Evolutionary conservation across 176 grass and related monocot species (phyloP), one percentile per base, ranked within the genome.

Genomic region (Bothriochloa decipiens): DNA sequence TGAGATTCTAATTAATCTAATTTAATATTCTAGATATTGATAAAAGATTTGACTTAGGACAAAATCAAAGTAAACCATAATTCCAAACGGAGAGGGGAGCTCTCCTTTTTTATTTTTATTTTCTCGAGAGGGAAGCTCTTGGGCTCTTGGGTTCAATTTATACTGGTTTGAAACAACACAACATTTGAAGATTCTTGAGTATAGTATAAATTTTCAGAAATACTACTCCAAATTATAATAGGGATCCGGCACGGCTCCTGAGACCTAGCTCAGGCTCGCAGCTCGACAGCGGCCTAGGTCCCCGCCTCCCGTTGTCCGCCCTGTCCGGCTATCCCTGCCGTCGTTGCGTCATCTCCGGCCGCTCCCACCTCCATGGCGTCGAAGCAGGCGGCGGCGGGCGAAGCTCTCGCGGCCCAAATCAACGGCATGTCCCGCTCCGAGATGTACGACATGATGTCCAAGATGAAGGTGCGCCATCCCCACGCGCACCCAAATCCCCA

Each of bases 361-460:
- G 33, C 65, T 32, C 23, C 47, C 36, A 10, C 11, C 5, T 25
- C 58, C 61, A 98, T 99, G 96, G 88, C 89, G 15, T 82, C 91
- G 47, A 92, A 90, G 82, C 87, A 72, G 52, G 58, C 79, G 65
- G 76, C 83, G 43, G 87, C 77, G 29, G 89, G 89, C 71, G 89
- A 99, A 37, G 87, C 85, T 71, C 76, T 92, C 20, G 85, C 91
- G 53, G 83, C 89, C 45, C 91, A 93, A 49, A 90, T 98, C 83
- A 87, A 90, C 72, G 46, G 65, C 81, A 81, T 99, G 96, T 87
- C 96, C 23, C 91, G 92, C 72, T 52, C 91, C 32, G 91, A 94
- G 84, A 90, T 99, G 64, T 92, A 91, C 88, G 96, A 99, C 73
- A 81, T 99, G 35, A 96, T 99, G 89, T 87, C 89, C 81, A 86